phyloP scores from a whole-genome alignment of 176 grass and related monocot genomes.

The Paspalum vaginatum region DNA sequence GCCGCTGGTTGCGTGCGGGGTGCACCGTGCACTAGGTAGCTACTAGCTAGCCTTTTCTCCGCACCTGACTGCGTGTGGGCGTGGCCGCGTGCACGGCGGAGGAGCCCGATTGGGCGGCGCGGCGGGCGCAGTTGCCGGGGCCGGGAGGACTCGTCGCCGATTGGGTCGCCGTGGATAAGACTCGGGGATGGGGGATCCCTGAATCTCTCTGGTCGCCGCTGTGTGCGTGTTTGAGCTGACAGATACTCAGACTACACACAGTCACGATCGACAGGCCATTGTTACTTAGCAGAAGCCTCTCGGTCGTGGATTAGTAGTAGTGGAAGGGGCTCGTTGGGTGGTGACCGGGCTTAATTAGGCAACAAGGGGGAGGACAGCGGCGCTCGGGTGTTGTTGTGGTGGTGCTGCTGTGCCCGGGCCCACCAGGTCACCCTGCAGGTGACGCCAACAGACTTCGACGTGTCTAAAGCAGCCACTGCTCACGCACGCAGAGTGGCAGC shows the following conservation, averaged over 20 bases:
- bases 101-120: neutral
- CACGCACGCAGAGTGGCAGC: neutral
- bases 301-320: too few relatives aligned
- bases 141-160: conserved; percentile 12
- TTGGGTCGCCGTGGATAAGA: conserved; percentile 30
- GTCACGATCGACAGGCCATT: too few relatives aligned
- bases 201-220: too few relatives aligned
- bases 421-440: conserved; percentile 15
- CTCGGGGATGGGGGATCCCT: neutral
- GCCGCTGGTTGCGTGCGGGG: neutral
- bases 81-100: neutral
- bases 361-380: neutral
- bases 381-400: neutral
- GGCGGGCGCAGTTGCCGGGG: neutral
- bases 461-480: conserved; percentile 4
- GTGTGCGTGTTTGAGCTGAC: too few relatives aligned
- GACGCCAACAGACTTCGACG: conserved; percentile 34
- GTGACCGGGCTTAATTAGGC: conserved; percentile 10
- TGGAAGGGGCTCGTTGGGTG: neutral
- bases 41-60: too few relatives aligned
- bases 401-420: neutral
- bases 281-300: too few relatives aligned
- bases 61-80: too few relatives aligned
- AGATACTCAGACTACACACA: too few relatives aligned
- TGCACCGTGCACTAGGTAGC: neutral